These are phyloP conservation scores for Hippophae gyantsensis DNA, from an alignment of 306 rosid species.

Conservation along the genomic window DNA sequence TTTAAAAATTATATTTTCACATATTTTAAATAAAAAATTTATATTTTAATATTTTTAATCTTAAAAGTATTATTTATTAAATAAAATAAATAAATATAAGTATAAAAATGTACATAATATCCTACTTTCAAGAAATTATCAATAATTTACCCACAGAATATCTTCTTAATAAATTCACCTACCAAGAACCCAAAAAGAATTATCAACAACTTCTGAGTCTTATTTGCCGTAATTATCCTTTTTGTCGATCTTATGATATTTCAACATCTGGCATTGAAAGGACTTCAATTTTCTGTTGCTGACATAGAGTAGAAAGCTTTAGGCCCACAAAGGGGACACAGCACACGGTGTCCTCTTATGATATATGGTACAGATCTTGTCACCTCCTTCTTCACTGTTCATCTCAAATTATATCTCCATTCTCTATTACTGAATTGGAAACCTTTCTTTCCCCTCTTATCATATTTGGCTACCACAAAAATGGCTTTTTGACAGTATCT, in stretches of 20 bases:
- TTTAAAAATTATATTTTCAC: too few species aligned
- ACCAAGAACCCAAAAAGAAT: conserved; percentile 1
- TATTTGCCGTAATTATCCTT: conserved; percentile 6
- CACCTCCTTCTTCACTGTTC: conserved; percentile 10
- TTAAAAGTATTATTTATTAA: too few species aligned
- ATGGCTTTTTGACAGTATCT: too few species aligned
- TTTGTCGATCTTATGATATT: conserved; percentile 18
- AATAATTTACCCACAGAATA: not conserved
- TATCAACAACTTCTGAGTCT: conserved; percentile 23
- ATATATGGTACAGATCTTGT: conserved; percentile 16
- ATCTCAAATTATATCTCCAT: too few species aligned
- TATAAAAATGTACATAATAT: too few species aligned
- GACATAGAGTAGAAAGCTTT: conserved; percentile 23
- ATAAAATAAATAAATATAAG: too few species aligned
- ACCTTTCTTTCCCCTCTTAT: too few species aligned
- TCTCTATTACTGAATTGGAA: too few species aligned
- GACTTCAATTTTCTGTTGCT: conserved; percentile 35
- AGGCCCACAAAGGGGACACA: conserved; percentile 40
- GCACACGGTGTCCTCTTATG: conserved; percentile 20
- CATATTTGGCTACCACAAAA: too few species aligned
- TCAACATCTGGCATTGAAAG: conserved; percentile 25
- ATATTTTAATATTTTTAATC: too few species aligned
- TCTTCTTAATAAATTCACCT: not conserved
- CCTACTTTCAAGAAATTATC: too few species aligned
- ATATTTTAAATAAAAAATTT: too few species aligned